Conservation (phyloP, 108 stramenopile genomes). For the Cyclostephanos tholiformis region DNA sequence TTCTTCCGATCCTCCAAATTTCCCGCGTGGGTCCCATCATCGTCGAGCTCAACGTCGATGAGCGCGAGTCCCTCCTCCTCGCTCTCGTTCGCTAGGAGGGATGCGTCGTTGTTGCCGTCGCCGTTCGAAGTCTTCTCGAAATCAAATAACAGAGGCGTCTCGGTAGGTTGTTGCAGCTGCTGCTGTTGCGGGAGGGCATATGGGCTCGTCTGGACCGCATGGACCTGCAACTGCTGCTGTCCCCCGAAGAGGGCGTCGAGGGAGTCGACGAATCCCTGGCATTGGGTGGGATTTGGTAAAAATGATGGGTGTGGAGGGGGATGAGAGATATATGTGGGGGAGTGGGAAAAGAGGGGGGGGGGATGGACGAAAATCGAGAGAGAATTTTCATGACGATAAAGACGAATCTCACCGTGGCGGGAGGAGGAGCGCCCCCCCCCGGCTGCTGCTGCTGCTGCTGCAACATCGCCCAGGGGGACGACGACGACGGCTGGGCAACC, state of each 20-base stretch:
- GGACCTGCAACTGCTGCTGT: conserved; percentile 22
- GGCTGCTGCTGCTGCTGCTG: too few species aligned
- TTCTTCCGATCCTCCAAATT: conserved; percentile 18
- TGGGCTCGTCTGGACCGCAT: conserved; percentile 6
- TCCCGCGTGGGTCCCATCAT: neutral
- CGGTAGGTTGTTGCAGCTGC: conserved; percentile 11
- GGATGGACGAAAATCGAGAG: too few species aligned
- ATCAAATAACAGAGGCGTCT: conserved; percentile 8
- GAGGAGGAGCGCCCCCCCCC: too few species aligned
- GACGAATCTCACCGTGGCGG: too few species aligned
- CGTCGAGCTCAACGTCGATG: conserved; percentile 48
- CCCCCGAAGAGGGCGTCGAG: conserved; percentile 20
- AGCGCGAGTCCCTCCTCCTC: conserved; percentile 47
- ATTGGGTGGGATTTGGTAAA: conserved; percentile 37
- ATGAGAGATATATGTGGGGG: too few species aligned
- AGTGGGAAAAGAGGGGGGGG: too few species aligned
- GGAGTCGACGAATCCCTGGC: conserved; percentile 2
- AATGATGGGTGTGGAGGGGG: neutral
- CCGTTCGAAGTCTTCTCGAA: neutral
- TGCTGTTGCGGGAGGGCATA: conserved; percentile 42
- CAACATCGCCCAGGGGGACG: neutral
- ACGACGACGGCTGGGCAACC: neutral
- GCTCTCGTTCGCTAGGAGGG: conserved; percentile 12
- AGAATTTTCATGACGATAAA: too few species aligned
- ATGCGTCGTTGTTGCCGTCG: neutral